phyloP scores from a whole-genome alignment of 208 protist species.

The Trichomonas tenax region DNA sequence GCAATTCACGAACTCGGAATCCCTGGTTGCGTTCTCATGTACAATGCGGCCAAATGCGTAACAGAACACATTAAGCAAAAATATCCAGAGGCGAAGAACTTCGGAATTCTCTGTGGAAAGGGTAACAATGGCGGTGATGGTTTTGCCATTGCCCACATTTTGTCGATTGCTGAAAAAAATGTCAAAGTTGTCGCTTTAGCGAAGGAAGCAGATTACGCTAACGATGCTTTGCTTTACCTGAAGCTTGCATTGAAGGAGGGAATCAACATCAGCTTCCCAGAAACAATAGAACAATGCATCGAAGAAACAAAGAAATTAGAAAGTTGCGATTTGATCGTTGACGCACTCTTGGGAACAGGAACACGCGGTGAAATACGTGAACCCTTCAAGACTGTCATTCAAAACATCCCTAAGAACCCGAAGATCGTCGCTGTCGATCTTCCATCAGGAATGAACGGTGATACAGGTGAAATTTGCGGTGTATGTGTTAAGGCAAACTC shows the following conservation, averaged over 20 bases:
- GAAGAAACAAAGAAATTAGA: background rate
- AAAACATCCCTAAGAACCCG: background rate
- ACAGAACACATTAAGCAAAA: background rate
- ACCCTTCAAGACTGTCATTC: background rate
- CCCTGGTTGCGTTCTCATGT: background rate
- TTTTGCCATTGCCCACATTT: background rate
- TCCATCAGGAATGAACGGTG: constrained; percentile 9
- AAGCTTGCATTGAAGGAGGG: background rate
- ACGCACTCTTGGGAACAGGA: background rate
- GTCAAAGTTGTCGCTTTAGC: background rate
- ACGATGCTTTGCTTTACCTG: background rate
- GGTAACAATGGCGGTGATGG: constrained; percentile 19
- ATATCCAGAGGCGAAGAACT: background rate
- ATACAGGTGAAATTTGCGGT: constrained; percentile 15
- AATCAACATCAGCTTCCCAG: background rate
- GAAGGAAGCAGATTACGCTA: background rate
- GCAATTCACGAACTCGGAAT: constrained; percentile 18
- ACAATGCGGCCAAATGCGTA: background rate
- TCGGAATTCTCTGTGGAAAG: background rate
- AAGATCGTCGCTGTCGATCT: background rate
- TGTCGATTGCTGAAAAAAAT: background rate
- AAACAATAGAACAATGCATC: background rate
- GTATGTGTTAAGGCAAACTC: background rate
- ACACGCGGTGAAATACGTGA: background rate
- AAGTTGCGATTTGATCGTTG: background rate